Conservation (phyloP, 352 stramenopile genomes). For the Globisporangium acanthophoron region DNA sequence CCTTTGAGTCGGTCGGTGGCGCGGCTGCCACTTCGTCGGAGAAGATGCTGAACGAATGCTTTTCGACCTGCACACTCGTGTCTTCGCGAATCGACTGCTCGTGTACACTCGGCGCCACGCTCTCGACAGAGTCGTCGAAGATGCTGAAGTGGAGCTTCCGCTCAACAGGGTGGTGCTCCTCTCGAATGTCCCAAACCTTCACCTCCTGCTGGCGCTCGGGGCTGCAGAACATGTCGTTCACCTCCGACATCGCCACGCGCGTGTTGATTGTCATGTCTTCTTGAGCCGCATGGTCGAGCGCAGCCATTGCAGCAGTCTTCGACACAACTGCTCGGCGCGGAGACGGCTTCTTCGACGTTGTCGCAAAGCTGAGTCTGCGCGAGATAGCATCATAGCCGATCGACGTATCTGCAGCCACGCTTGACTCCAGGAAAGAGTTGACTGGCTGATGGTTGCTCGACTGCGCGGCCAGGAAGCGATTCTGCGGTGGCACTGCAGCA, state of each 20-base stretch:
- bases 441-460: neutral
- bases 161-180: conserved; percentile 72
- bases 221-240: conserved; percentile 87
- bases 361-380: conserved; percentile 20
- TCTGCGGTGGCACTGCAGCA: conserved; percentile 10
- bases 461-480: conserved; percentile 15
- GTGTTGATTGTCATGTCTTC: conserved; percentile 89
- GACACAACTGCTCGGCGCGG: conserved; percentile 5
- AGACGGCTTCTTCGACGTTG: conserved; percentile 12
- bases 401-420: conserved; percentile 5
- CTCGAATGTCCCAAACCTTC: conserved; percentile 37
- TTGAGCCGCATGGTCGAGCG: conserved; percentile 37
- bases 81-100: conserved; percentile 48
- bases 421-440: conserved; percentile 18
- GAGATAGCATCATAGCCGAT: conserved; percentile 13
- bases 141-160: conserved; percentile 82
- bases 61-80: conserved; percentile 26
- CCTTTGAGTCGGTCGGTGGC: conserved; percentile 1
- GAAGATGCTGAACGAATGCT: conserved; percentile 46
- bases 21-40: conserved; percentile 23
- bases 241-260: conserved; percentile 72
- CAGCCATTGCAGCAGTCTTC: conserved; percentile 10
- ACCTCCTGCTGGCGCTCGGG: conserved; percentile 38
- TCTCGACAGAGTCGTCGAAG: conserved; percentile 77
- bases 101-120: conserved; percentile 38